These are phyloP conservation scores for Tylopilus intermedius DNA, from an alignment of 768 basidiomycete species.

Conservation along the genomic window DNA sequence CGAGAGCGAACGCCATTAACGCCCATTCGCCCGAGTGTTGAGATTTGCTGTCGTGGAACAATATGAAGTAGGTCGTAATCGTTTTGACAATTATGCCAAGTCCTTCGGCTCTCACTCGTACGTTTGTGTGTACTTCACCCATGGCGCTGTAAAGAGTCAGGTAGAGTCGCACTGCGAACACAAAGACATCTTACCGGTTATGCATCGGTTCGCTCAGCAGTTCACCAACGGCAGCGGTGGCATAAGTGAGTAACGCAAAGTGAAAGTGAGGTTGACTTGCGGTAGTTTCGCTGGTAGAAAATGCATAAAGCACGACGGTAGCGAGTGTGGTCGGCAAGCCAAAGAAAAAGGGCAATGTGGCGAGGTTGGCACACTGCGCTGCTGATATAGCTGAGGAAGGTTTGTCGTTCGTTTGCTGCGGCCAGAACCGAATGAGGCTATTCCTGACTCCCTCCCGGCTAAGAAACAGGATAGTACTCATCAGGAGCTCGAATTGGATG, in stretches of 20 bases:
- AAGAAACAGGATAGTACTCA: slow-evolving; percentile 87
- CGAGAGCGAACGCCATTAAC: slow-evolving; percentile 79
- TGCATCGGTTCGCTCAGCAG: slow-evolving; percentile 80
- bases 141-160: slow-evolving; percentile 51
- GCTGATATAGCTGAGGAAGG: neutral
- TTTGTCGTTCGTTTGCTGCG: slow-evolving; percentile 13
- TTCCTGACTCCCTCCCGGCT: slow-evolving; percentile 91
- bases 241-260: slow-evolving; percentile 63
- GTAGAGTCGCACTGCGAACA: neutral
- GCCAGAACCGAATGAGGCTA: slow-evolving; percentile 63
- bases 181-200: slow-evolving; percentile 47
- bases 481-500: slow-evolving; percentile 89
- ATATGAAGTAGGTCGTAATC: slow-evolving; percentile 59
- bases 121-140: slow-evolving; percentile 56
- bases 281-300: slow-evolving; percentile 49
- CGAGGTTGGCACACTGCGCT: slow-evolving; percentile 39
- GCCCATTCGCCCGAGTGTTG: slow-evolving; percentile 41
- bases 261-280: slow-evolving; percentile 60
- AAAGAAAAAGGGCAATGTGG: slow-evolving; percentile 61
- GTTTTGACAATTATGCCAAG: slow-evolving; percentile 73
- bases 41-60: slow-evolving; percentile 46
- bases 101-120: slow-evolving; percentile 85
- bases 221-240: slow-evolving; percentile 69
- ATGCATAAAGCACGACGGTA: slow-evolving; percentile 50
- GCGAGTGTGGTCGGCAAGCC: slow-evolving; percentile 62